These are phyloP conservation scores for Cutaneotrichosporon sp. DNA, from an alignment of 1,284 basidiomycete genomes.

Conservation along the genomic window DNA sequence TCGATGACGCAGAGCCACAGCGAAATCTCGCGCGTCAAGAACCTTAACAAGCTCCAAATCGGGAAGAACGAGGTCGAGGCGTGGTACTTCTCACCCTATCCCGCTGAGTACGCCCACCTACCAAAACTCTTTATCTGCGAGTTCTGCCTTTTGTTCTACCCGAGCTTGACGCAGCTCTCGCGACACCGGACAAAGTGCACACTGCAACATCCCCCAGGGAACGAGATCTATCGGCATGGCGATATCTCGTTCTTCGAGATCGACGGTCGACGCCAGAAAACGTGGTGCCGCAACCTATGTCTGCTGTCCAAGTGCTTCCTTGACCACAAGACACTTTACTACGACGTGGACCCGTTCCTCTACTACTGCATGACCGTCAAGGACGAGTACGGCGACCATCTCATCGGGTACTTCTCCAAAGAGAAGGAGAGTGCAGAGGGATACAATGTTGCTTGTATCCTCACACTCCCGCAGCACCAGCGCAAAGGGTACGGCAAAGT, in stretches of 20 bases:
- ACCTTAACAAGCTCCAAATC: conserved; percentile 93
- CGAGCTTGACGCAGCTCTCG: conserved; percentile 76
- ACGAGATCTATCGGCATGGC: conserved; percentile 97
- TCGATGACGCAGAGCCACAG: conserved; percentile 99
- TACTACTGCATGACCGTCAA: conserved; percentile 97
- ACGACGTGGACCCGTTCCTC: conserved; percentile 98
- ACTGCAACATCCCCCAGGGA: conserved; percentile 92
- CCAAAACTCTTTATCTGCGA: conserved; percentile 97
- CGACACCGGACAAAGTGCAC: conserved; percentile 90
- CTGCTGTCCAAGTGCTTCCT: conserved; percentile 98
- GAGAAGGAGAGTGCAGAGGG: conserved; percentile 98
- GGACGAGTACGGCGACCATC: conserved; percentile 85
- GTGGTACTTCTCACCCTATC: conserved; percentile 99
- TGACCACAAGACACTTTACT: conserved; percentile 98
- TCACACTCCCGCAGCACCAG: conserved; percentile 96
- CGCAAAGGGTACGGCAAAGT: conserved; percentile 91
- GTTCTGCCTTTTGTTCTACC: conserved; percentile 90
- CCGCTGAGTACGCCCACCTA: conserved; percentile 93
- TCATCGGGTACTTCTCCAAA: conserved; percentile 98
- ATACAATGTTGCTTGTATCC: conserved; percentile 98
- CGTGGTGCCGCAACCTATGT: conserved; percentile 96
- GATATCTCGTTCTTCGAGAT: conserved; percentile 98
- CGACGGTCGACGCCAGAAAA: conserved; percentile 90
- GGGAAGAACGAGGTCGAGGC: conserved; percentile 94
- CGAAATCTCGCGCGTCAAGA: conserved; percentile 96